Evolutionary conservation across 108 stramenopile genomes (phyloP).

Genomic region (Skeletonema marinoi): DNA sequence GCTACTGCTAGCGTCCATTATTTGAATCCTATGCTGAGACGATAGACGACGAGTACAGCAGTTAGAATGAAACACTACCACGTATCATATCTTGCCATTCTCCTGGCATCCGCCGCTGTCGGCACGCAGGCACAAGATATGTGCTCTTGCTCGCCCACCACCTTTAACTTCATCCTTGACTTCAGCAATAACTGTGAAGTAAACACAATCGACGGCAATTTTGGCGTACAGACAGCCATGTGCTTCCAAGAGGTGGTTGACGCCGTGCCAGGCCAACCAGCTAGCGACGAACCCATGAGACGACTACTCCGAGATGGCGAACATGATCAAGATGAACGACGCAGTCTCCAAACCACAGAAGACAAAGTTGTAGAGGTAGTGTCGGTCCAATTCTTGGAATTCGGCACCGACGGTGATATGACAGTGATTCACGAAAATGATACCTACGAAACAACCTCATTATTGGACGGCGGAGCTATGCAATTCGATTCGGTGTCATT

Average conservation of each 20-base stretch:
- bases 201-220: not conserved
- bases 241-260: not conserved
- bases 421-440: constrained; percentile 32
- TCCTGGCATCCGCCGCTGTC: not conserved
- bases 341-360: not conserved
- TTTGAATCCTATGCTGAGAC: too few species aligned
- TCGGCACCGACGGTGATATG: constrained; percentile 12
- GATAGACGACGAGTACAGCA: not conserved
- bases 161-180: not conserved
- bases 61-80: not conserved
- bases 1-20: too few species aligned
- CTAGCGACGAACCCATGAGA: not conserved
- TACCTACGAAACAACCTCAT: constrained; percentile 13
- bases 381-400: constrained; percentile 44
- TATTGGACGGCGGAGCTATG: constrained; percentile 9
- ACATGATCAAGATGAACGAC: not conserved
- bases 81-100: not conserved
- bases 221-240: not conserved
- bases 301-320: not conserved
- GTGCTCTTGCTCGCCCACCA: not conserved
- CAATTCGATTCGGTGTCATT: constrained; percentile 21
- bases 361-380: constrained; percentile 17
- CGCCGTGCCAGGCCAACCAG: not conserved
- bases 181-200: not conserved
- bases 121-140: not conserved